Evolutionary conservation across 441 rosid genomes (phyloP).

Genomic region (Hura crepitans): DNA sequence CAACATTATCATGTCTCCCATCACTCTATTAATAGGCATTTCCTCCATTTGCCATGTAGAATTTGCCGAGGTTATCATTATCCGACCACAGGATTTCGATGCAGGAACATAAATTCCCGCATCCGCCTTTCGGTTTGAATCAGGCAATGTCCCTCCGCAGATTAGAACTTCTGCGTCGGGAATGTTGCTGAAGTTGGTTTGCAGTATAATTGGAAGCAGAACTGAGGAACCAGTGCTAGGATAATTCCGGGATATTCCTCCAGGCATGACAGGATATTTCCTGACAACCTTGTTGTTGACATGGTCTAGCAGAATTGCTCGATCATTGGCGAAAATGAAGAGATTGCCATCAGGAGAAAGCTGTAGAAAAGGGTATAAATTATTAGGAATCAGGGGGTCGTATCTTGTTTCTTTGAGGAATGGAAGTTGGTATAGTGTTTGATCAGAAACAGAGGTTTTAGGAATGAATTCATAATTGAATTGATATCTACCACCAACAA

Average conservation of each 20-base stretch:
- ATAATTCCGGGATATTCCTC: conserved; percentile 52
- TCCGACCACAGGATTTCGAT: conserved; percentile 54
- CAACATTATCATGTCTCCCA: conserved; percentile 44
- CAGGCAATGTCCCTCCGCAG: conserved; percentile 53
- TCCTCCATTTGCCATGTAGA: conserved; percentile 51
- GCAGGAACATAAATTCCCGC: conserved; percentile 45
- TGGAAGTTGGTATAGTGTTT: conserved; percentile 21
- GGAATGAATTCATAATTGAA: conserved; percentile 68
- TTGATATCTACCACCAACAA: conserved; percentile 61
- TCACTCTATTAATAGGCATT: conserved; percentile 45
- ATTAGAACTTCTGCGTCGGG: conserved; percentile 38
- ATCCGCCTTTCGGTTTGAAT: conserved; percentile 38
- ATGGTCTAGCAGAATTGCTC: conserved; percentile 51
- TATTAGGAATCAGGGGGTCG: conserved; percentile 42
- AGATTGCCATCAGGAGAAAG: conserved; percentile 67
- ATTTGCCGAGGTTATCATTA: conserved; percentile 41
- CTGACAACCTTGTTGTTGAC: conserved; percentile 39
- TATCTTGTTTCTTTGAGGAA: conserved; percentile 62
- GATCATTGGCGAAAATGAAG: conserved; percentile 57
- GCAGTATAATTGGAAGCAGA: conserved; percentile 46
- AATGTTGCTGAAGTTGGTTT: conserved; percentile 4
- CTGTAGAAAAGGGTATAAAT: conserved; percentile 75
- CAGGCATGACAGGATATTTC: conserved; percentile 55
- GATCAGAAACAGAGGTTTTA: conserved; percentile 29
- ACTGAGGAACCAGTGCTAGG: conserved; percentile 63